Percentiles rank a stretch among this genome's conserved stretches.
Conservation (phyloP, 2,329 filamentous ascomycete genomes). For the Graphilbum ipis-grandicollis region DNA sequence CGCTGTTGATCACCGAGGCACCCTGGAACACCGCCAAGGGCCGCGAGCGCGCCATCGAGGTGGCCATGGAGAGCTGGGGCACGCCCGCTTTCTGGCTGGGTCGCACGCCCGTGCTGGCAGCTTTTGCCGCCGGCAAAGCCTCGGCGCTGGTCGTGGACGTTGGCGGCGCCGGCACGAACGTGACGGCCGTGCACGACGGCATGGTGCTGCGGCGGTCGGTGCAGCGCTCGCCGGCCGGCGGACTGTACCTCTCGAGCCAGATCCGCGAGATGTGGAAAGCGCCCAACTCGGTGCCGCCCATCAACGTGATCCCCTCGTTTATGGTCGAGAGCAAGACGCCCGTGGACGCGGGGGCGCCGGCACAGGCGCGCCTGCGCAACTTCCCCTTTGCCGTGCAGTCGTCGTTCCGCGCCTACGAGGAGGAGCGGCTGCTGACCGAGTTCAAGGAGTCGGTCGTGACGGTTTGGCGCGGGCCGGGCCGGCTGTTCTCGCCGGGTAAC, state of each 20-base stretch:
- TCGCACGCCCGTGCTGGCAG: slow-evolving; percentile 72
- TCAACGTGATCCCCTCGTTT: slow-evolving; percentile 63
- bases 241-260: slow-evolving; percentile 80
- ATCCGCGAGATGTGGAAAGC: slow-evolving; percentile 60
- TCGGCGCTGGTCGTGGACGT: slow-evolving; percentile 87
- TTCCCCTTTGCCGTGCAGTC: slow-evolving; percentile 44
- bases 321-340: slow-evolving; percentile 74
- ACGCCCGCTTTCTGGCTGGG: slow-evolving; percentile 89
- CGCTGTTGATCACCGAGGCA: slow-evolving; percentile 82
- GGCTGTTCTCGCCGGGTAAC: slow-evolving; percentile 47
- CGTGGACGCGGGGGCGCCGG: slow-evolving; percentile 69
- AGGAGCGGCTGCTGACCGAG: slow-evolving; percentile 83
- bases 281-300: slow-evolving; percentile 49
- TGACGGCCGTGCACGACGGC: slow-evolving; percentile 85
- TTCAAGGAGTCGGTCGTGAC: slow-evolving; percentile 98
- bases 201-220: slow-evolving; percentile 85
- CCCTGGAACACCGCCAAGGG: slow-evolving; percentile 81
- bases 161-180: slow-evolving; percentile 72
- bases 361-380: slow-evolving; percentile 57
- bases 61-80: slow-evolving; percentile 95
- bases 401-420: slow-evolving; percentile 69
- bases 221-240: slow-evolving; percentile 69
- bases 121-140: slow-evolving; percentile 84
- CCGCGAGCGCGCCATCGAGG: slow-evolving; percentile 85
- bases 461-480: slow-evolving; percentile 69